phyloP scores from a whole-genome alignment of 257 asterid genomes.

The Fraxinus excelsior region DNA sequence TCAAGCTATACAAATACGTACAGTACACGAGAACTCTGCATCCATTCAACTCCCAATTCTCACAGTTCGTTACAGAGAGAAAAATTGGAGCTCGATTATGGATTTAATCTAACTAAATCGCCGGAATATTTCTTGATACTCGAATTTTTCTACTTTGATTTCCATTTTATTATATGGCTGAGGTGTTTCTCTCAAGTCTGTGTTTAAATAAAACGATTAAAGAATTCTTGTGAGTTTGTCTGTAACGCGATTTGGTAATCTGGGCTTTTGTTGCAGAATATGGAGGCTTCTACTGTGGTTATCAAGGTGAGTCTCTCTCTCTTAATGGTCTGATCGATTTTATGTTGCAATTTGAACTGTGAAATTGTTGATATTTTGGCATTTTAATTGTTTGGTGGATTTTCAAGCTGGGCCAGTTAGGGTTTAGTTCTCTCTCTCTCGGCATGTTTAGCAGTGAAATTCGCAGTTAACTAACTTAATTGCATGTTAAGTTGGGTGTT shows the following conservation, averaged over 20 bases:
- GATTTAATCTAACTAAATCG: background rate
- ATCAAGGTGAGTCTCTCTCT: constrained; percentile 52
- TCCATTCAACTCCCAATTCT: too few relatives aligned
- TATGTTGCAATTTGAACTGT: background rate
- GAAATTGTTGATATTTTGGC: background rate
- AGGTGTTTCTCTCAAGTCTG: background rate
- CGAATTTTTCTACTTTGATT: constrained; percentile 17
- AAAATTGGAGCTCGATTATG: too few relatives aligned
- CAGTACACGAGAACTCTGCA: too few relatives aligned
- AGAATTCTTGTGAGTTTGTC: constrained; percentile 31
- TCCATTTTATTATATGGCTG: constrained; percentile 28
- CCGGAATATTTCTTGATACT: too few relatives aligned
- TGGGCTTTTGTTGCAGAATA: constrained; percentile 27
- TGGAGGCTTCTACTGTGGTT: constrained; percentile 60
- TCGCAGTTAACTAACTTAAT: background rate
- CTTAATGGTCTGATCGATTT: background rate
- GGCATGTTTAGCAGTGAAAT: background rate
- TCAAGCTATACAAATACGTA: too few relatives aligned
- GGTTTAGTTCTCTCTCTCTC: background rate
- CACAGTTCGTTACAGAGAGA: too few relatives aligned
- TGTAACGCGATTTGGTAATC: constrained; percentile 37
- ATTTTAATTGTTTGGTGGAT: background rate
- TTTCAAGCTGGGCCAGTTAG: background rate
- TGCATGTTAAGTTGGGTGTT: background rate
- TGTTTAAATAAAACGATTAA: background rate